Base-by-base conservation (phyloP, 2,329 filamentous ascomycete genomes). In the Cordyceps javanica region DNA sequence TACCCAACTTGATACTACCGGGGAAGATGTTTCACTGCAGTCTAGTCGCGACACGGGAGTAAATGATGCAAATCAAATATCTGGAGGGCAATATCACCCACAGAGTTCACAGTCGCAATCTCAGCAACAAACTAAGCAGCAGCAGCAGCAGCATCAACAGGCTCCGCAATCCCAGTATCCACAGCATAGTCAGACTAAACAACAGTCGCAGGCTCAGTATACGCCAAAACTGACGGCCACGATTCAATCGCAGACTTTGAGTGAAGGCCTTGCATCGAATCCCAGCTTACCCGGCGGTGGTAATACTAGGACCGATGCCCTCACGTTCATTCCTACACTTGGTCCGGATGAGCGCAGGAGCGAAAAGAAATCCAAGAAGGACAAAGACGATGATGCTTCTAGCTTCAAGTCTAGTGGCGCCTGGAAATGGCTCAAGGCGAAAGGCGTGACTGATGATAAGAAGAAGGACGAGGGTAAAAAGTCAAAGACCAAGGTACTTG, bases 261-360 rank as follows among this genome's bases (percentile, higher is more conserved):
- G 59, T 38, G 68, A 71, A n/a, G 67, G 65, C 28, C 59, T 68
- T 11, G 62, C 67, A 3, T 64, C 69, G 14, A 68, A 62, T 26
- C 83, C 88, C 3, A 84, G 84, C 28, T 73, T 93, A 2, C 86
- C 88, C 23, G 88, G 88, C 13, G 86, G 85, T 57, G 83, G 78
- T 58, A 86, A 82, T 8, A 74, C 70, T 7, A 82, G 89, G 46
- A 93, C 90, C 1, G 91, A 94, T 70, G 85, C 80, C 50, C 75
- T 95, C 14, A 91, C 90, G 0, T 88, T 91, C 63, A 91, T 94
- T 53, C 90, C 91, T 0, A 93, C 87, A 0, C 76, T 89, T 45
- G 76, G 59, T 66, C 54, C 66, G 76, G 89, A 92, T 59, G 89
- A 94, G 55, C 88, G 85, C 70, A 90, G 88, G 65, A 66, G 76